These are phyloP conservation scores for Aspergillus costaricaensis DNA, from an alignment of 2,329 filamentous ascomycete species.

Conservation along the genomic window DNA sequence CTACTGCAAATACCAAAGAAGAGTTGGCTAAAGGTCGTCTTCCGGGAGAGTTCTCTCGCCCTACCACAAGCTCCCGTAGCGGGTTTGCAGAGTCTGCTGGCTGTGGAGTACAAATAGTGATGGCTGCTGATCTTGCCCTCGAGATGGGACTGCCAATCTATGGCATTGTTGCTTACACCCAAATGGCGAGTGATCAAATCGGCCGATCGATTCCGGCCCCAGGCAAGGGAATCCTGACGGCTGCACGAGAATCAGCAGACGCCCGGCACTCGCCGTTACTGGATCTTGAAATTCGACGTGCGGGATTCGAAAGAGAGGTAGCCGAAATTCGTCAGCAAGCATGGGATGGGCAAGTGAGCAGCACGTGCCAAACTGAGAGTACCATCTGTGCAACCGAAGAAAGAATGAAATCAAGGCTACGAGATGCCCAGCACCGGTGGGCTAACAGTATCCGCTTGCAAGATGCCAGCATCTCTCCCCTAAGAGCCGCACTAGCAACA, in stretches of 20 bases:
- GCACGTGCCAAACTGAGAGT: background rate
- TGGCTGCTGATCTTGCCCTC: conserved; percentile 13
- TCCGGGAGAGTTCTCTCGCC: conserved; percentile 92
- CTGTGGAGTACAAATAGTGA: conserved; percentile 83
- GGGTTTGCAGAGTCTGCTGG: conserved; percentile 99
- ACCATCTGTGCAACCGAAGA: background rate
- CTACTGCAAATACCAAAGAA: conserved; percentile 92
- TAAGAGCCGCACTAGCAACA: conserved; percentile 88
- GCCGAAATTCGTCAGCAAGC: conserved; percentile 70
- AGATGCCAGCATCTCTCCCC: conserved; percentile 83
- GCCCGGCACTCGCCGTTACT: conserved; percentile 90
- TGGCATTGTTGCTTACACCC: conserved; percentile 83
- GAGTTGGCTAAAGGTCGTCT: conserved; percentile 91
- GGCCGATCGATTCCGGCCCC: conserved; percentile 92
- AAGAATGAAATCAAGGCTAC: conserved; percentile 64
- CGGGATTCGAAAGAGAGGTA: conserved; percentile 89
- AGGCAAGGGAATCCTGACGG: conserved; percentile 80
- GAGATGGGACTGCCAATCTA: conserved; percentile 60
- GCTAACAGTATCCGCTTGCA: conserved; percentile 98
- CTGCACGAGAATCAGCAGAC: conserved; percentile 79
- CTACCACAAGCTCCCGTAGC: conserved; percentile 88
- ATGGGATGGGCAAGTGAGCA: background rate
- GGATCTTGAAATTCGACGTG: conserved; percentile 90
- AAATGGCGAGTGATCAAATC: conserved; percentile 96
- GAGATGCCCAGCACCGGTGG: conserved; percentile 78